Conservation (phyloP, 306 rosid species). For the Senna tora region DNA sequence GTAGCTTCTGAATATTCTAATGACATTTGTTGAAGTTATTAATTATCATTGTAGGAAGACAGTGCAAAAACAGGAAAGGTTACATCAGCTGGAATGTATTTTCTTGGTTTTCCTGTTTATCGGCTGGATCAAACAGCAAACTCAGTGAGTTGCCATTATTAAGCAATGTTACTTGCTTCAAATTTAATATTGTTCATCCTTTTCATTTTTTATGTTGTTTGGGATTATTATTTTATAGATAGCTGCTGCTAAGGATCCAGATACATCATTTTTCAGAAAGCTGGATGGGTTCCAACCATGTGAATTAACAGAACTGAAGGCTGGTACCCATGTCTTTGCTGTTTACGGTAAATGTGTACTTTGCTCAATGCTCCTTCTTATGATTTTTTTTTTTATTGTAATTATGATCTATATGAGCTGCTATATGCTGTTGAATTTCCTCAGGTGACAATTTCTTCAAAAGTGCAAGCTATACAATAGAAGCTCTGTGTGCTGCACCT, state of each 20-base stretch:
- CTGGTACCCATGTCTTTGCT: slow-evolving; percentile 92
- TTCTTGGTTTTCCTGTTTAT: slow-evolving; percentile 97
- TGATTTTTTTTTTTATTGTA: slow-evolving; percentile 28
- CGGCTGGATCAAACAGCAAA: slow-evolving; percentile 81
- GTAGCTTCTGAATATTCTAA: slow-evolving; percentile 25
- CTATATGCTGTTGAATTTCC: slow-evolving; percentile 29
- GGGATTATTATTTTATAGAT: slow-evolving; percentile 50
- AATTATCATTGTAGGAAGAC: slow-evolving; percentile 73
- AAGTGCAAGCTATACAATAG: slow-evolving; percentile 93
- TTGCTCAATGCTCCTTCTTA: slow-evolving; percentile 22
- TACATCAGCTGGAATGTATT: slow-evolving; percentile 97
- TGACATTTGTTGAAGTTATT: slow-evolving; percentile 30
- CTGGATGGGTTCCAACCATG: slow-evolving; percentile 96
- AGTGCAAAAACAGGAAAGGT: slow-evolving; percentile 82
- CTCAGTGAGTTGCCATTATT: slow-evolving; percentile 63
- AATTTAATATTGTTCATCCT: slow-evolving; percentile 19
- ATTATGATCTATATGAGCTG: slow-evolving; percentile 13
- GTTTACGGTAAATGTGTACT: slow-evolving; percentile 72
- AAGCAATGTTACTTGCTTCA: slow-evolving; percentile 12
- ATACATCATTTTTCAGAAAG: slow-evolving; percentile 86
- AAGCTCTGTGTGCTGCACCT: slow-evolving; percentile 77
- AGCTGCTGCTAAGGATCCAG: slow-evolving; percentile 95
- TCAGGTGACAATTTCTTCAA: slow-evolving; percentile 97
- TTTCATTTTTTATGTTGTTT: slow-evolving; percentile 31
- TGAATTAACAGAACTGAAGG: slow-evolving; percentile 87